Conservation (phyloP, 2,329 filamentous ascomycete genomes). For the Cladosporium cucumerinum region DNA sequence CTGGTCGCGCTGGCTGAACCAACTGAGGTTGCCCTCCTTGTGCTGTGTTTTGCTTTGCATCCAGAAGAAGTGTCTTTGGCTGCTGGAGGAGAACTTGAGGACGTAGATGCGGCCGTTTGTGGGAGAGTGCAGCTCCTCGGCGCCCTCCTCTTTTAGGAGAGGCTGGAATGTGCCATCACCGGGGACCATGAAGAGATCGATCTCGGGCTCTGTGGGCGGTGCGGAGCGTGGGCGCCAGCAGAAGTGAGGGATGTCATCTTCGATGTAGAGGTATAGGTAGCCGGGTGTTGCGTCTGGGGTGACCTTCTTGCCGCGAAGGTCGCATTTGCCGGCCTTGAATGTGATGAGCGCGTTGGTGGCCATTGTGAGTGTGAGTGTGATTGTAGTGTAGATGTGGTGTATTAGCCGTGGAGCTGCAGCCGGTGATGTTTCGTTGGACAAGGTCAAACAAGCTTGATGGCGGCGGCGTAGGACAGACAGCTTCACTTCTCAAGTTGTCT, state of each 20-base stretch:
- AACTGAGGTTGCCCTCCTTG: slow-evolving; percentile 64
- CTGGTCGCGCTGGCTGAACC: slow-evolving; percentile 79
- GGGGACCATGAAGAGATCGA: slow-evolving; percentile 93
- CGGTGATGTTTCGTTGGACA: neutral
- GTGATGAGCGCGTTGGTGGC: slow-evolving; percentile 83
- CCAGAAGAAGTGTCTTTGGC: slow-evolving; percentile 92
- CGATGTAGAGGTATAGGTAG: slow-evolving; percentile 87
- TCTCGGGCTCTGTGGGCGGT: slow-evolving; percentile 67
- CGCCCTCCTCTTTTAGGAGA: slow-evolving; percentile 38
- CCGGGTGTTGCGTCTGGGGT: slow-evolving; percentile 70
- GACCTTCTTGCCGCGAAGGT: slow-evolving; percentile 60
- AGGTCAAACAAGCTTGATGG: neutral
- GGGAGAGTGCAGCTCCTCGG: slow-evolving; percentile 58
- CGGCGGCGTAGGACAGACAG: slow-evolving; percentile 3
- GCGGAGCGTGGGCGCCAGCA: slow-evolving; percentile 86
- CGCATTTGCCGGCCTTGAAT: slow-evolving; percentile 92
- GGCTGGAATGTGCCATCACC: slow-evolving; percentile 82
- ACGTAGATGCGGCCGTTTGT: slow-evolving; percentile 86
- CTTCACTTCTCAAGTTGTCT: too few species aligned
- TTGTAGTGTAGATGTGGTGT: neutral
- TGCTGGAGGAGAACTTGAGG: slow-evolving; percentile 90
- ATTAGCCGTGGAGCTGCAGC: neutral
- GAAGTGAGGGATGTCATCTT: slow-evolving; percentile 95
- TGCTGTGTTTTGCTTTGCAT: slow-evolving; percentile 86
- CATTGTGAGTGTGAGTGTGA: slow-evolving; percentile 53